phyloP scores from a whole-genome alignment of 345 rosid genomes.

The Euphorbia tirucalli region DNA sequence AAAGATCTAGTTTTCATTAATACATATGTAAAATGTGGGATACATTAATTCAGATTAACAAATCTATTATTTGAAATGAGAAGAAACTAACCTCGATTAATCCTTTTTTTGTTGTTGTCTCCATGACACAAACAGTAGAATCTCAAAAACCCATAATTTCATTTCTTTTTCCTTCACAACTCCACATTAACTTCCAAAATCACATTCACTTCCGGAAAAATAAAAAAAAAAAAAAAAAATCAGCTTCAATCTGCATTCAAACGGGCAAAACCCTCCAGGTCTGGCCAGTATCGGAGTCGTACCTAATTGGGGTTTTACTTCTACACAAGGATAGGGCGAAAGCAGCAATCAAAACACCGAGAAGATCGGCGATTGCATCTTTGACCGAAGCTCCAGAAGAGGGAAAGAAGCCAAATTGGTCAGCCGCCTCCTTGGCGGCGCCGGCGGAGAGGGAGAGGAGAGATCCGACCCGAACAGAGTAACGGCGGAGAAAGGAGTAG shows the following conservation, averaged over 20 bases:
- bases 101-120: neutral
- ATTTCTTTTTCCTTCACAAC: neutral
- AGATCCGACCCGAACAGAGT: conserved; percentile 64
- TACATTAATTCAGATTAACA: neutral
- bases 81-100: conserved; percentile 16
- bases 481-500: conserved; percentile 52
- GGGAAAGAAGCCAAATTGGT: conserved; percentile 72
- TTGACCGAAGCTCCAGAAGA: conserved; percentile 82
- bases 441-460: conserved; percentile 74
- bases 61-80: neutral
- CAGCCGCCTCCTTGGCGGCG: conserved; percentile 90
- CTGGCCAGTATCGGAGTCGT: conserved; percentile 29
- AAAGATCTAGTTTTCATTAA: neutral
- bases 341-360: conserved; percentile 67
- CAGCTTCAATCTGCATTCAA: conserved; percentile 23
- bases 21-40: neutral
- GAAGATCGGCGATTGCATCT: conserved; percentile 72
- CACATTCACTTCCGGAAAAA: neutral
- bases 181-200: neutral
- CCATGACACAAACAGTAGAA: neutral
- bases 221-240: neutral
- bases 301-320: neutral
- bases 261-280: conserved; percentile 50
- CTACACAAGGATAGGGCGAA: conserved; percentile 30
- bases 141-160: conserved; percentile 6